A percentile compares a stretch with the other conserved stretches of the same genome.
These are phyloP conservation scores for Luffa acutangula DNA, from an alignment of 306 rosid species.

Conservation along the genomic window DNA sequence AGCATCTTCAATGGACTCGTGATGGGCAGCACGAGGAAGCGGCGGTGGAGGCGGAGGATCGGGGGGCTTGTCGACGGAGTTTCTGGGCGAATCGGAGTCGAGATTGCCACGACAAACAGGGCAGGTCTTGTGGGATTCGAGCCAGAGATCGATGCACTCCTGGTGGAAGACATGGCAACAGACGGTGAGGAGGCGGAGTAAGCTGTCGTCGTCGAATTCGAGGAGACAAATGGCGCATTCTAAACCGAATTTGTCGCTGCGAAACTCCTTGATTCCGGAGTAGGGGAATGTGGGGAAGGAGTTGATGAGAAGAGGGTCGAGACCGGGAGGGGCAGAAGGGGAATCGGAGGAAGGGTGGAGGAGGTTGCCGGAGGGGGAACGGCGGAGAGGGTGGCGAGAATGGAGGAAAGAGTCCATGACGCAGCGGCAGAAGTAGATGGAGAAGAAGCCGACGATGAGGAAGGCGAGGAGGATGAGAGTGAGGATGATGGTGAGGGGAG, in stretches of 20 bases:
- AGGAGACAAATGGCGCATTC: constrained; percentile 65
- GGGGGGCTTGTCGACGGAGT: background rate
- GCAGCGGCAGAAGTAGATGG: constrained; percentile 36
- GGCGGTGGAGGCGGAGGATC: background rate
- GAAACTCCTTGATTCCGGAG: constrained; percentile 39
- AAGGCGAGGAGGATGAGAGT: constrained; percentile 30
- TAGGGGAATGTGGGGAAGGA: constrained; percentile 49
- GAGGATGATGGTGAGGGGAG: constrained; percentile 30
- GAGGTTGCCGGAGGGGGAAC: constrained; percentile 21
- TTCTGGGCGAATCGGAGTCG: constrained; percentile 14
- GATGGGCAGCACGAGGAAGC: background rate
- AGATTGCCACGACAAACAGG: constrained; percentile 70
- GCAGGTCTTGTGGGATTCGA: constrained; percentile 55
- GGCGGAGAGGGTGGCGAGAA: constrained; percentile 19
- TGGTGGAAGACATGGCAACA: constrained; percentile 71
- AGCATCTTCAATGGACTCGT: background rate
- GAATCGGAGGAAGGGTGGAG: constrained; percentile 1
- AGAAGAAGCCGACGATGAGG: constrained; percentile 35
- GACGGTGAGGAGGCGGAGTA: constrained; percentile 40
- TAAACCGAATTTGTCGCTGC: constrained; percentile 21
- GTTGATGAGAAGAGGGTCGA: constrained; percentile 32
- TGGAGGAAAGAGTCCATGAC: constrained; percentile 16
- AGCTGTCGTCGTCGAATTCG: constrained; percentile 47
- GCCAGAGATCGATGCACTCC: constrained; percentile 78
- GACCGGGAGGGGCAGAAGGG: constrained; percentile 25